These are phyloP conservation scores for Hanseniaspora singularis DNA, from an alignment of 805 yeast genomes.

Conservation along the genomic window DNA sequence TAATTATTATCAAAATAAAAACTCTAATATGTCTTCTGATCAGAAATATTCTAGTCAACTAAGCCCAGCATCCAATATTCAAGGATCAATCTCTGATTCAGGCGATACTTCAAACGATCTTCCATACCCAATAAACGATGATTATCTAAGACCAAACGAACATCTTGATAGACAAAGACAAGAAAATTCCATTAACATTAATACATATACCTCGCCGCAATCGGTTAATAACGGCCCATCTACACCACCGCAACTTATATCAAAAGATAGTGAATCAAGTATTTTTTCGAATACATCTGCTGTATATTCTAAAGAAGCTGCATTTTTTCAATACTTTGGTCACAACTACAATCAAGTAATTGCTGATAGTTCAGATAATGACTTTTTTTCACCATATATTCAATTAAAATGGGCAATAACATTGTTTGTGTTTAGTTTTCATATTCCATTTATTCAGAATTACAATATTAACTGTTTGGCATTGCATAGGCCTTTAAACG, in stretches of 20 bases:
- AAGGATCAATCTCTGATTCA: neutral
- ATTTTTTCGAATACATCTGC: constrained; percentile 2
- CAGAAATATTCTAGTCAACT: too few relatives aligned
- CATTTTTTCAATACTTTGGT: constrained; percentile 21
- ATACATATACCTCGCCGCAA: too few relatives aligned
- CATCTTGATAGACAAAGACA: neutral
- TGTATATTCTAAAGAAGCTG: constrained; percentile 6
- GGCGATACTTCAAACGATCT: neutral
- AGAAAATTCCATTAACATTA: neutral
- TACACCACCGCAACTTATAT: constrained; percentile 11
- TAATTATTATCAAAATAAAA: too few relatives aligned
- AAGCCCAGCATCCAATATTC: too few relatives aligned
- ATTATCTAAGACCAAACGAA: neutral
- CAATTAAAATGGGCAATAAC: constrained; percentile 55
- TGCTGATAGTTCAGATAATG: constrained; percentile 20
- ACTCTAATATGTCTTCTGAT: too few relatives aligned
- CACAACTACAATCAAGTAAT: constrained; percentile 22
- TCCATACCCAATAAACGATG: constrained; percentile 1
- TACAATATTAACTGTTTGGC: constrained; percentile 40
- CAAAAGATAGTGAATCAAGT: constrained; percentile 8
- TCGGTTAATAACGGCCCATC: too few relatives aligned
- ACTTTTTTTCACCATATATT: constrained; percentile 35
- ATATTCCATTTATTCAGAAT: constrained; percentile 32
- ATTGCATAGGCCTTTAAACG: constrained; percentile 30
- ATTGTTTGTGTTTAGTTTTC: constrained; percentile 38